Evolutionary conservation across 192 early-diverging fungal species (phyloP).

Genomic region (Coemansia sp.): DNA sequence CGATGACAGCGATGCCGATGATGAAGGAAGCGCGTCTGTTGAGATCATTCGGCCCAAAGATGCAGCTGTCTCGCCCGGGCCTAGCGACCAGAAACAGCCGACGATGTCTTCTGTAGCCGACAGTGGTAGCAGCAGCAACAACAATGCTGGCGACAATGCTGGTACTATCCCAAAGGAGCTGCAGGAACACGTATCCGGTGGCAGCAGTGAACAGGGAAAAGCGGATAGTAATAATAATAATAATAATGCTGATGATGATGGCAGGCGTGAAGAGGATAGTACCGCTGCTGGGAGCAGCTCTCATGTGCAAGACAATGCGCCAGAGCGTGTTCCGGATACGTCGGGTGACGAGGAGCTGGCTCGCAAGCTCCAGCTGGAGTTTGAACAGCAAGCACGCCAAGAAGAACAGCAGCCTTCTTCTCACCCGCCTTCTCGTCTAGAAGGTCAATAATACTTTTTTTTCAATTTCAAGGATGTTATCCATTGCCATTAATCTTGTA

Average conservation of each 20-base stretch:
- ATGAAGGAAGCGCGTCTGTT: background rate
- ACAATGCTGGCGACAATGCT: too few relatives aligned
- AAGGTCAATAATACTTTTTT: background rate
- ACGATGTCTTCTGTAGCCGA: background rate
- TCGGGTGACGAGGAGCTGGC: slow-evolving; percentile 49
- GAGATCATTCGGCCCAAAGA: background rate
- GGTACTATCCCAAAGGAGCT: too few relatives aligned
- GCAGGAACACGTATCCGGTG: too few relatives aligned
- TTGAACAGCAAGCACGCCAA: slow-evolving; percentile 27
- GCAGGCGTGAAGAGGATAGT: background rate
- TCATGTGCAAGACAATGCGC: background rate
- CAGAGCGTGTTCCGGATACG: slow-evolving; percentile 31
- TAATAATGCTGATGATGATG: background rate
- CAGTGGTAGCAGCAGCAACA: background rate
- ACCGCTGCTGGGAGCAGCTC: background rate
- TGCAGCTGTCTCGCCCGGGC: background rate
- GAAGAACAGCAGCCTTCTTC: background rate
- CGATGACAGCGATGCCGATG: slow-evolving; percentile 20
- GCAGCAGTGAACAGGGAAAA: background rate
- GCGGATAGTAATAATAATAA: background rate
- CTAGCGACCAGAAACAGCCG: background rate
- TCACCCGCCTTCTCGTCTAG: background rate
- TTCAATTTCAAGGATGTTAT: background rate
- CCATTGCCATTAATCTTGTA: background rate
- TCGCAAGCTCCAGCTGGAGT: slow-evolving; percentile 45